Evolutionary conservation across 2,329 filamentous ascomycete species (phyloP).

Genomic region (Colletotrichum lentis): DNA sequence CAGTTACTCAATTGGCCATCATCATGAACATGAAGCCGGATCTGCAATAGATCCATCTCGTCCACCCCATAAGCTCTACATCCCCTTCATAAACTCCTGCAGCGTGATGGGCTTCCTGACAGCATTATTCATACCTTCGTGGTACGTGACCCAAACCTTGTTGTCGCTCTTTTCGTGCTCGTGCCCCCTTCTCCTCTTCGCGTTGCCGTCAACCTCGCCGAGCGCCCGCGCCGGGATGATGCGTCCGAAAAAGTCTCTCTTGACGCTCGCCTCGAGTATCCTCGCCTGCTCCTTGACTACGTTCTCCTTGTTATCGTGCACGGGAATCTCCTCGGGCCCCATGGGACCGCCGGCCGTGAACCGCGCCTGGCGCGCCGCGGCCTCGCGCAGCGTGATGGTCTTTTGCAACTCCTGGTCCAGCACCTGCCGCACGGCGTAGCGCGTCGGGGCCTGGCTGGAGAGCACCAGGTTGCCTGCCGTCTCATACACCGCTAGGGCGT

Average conservation of each 20-base stretch:
- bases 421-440: conserved; percentile 94
- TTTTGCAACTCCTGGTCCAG: conserved; percentile 89
- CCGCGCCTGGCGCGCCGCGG: conserved; percentile 70
- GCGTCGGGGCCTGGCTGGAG: conserved; percentile 72
- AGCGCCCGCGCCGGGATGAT: conserved; percentile 61
- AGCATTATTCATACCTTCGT: conserved; percentile 92
- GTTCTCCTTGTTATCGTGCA: conserved; percentile 54
- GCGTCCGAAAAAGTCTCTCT: conserved; percentile 87
- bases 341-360: conserved; percentile 57
- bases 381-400: conserved; percentile 72
- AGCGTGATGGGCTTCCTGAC: conserved; percentile 87
- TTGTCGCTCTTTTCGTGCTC: conserved; percentile 48
- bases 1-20: not conserved
- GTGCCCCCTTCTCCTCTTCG: conserved; percentile 41
- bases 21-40: not conserved
- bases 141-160: conserved; percentile 85
- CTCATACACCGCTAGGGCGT: conserved; percentile 78
- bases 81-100: conserved; percentile 75
- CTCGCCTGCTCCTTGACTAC: conserved; percentile 45
- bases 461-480: conserved; percentile 66
- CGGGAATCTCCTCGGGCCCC: conserved; percentile 37
- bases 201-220: conserved; percentile 53
- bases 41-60: not conserved
- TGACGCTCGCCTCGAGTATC: conserved; percentile 55
- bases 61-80: conserved; percentile 51